Base-by-base conservation (phyloP, 176 grass and related monocot genomes). In the Aegilops umbellulata region DNA sequence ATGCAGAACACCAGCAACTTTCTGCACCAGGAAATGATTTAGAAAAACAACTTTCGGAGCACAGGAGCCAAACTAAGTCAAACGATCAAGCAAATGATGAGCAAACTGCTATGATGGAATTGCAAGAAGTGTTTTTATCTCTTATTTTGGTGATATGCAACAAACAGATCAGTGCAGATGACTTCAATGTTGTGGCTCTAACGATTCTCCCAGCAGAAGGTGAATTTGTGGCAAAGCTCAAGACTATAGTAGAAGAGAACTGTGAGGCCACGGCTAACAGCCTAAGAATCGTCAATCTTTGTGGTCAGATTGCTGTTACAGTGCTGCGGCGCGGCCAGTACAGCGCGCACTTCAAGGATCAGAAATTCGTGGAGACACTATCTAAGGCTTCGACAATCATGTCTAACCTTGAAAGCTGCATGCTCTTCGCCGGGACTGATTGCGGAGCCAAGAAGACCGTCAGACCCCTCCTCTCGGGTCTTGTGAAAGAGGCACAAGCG, bases 341-440 rank as follows among this genome's bases (percentile, higher is more conserved):
- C 26, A 23, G 2, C 8, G 4, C 34, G 20, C 20, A 39, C 67
- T 39, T 17, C 22, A 78, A 5, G 36, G 20, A 39, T 25, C 14
- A 58, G n/a, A 12, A 42, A 16, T 78, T 78, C 24, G 3, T 42
- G 16, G 7, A 69, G 0, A 16, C 46, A 16, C 6, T 85, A 0
- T 29, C 47, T 25, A 15, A n/a, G 31, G 74, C 62, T 36, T 38
- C 13, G 2, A 19, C 5, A 55, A 38, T 53, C 41, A 77, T 85
- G 44, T 77, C 9, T 10, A 67, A 12, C 5, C 73, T 85, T 68
- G 83, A 85, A 58, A 78, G 42, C 15, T 85, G 31, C 83, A 76
- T 76, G 58, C 60, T 84, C 4, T 84, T 76, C 12, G 60, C 22
- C 38, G 73, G 73, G 1, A 77, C 27, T 5, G 73, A 77, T 12